Conservation (phyloP, 2,329 filamentous ascomycete genomes). For the Aureobasidium sp. region DNA sequence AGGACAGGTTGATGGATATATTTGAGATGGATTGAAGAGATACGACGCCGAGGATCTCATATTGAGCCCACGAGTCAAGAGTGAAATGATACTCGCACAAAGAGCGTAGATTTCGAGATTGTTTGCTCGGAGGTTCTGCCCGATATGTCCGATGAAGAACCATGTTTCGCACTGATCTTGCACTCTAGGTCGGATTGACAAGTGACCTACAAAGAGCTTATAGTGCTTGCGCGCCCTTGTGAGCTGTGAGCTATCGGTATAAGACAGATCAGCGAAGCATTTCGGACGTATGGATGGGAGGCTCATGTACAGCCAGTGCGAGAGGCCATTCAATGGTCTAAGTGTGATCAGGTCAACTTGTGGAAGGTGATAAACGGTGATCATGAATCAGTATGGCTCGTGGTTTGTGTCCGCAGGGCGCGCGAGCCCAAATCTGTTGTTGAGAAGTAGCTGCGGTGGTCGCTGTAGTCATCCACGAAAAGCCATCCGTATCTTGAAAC, state of each 20-base stretch:
- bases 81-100: neutral
- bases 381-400: neutral
- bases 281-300: neutral
- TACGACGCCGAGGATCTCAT: neutral
- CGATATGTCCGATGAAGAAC: neutral
- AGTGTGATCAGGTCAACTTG: neutral
- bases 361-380: neutral
- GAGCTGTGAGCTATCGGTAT: neutral
- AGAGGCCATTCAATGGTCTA: neutral
- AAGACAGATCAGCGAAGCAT: neutral
- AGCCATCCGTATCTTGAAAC: neutral
- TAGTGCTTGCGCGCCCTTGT: neutral
- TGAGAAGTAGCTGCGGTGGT: neutral
- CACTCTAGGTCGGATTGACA: neutral
- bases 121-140: neutral
- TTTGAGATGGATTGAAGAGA: slow-evolving; percentile 8
- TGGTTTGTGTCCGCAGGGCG: no score
- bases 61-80: neutral
- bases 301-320: neutral
- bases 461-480: no score
- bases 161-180: neutral
- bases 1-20: no score
- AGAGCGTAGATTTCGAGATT: neutral
- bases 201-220: neutral
- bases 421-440: neutral